Evolutionary conservation across 805 yeast genomes (phyloP).

Genomic region (Wickerhamiella dianesei): DNA sequence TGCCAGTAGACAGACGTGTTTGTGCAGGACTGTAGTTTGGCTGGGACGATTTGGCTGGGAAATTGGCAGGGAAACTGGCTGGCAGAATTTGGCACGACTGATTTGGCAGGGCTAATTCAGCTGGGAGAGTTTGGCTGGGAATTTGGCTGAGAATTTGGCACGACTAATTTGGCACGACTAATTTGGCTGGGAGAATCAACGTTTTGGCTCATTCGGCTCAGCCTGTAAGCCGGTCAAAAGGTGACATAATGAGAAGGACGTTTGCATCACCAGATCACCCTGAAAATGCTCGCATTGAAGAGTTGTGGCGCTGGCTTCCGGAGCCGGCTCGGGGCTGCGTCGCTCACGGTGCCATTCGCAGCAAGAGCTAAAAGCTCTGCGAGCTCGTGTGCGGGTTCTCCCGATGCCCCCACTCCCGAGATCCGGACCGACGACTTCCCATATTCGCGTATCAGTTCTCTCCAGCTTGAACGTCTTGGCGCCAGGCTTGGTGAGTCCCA

Average conservation of each 20-base stretch:
- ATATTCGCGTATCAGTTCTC: conserved; percentile 12
- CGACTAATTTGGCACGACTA: no score
- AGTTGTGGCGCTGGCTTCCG: neutral
- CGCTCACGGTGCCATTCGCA: neutral
- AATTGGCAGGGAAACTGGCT: no score
- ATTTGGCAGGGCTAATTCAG: no score
- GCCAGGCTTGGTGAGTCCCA: conserved; percentile 16
- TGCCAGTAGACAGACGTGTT: no score
- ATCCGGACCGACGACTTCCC: conserved; percentile 14
- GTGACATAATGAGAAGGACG: neutral
- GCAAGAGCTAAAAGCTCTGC: neutral
- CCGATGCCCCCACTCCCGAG: neutral
- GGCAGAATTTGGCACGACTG: no score
- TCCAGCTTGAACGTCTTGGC: conserved; percentile 16
- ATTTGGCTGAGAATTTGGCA: no score
- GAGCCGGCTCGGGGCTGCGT: neutral
- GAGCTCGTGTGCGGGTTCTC: neutral
- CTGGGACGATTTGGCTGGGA: no score
- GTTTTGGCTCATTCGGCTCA: no score
- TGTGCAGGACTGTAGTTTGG: no score
- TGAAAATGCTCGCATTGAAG: neutral
- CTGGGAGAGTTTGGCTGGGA: no score
- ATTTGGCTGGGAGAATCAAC: no score
- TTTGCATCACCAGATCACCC: neutral
- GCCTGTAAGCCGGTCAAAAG: no score